phyloP scores from a whole-genome alignment of 805 yeast species.

The Zygotorulaspora sp. region DNA sequence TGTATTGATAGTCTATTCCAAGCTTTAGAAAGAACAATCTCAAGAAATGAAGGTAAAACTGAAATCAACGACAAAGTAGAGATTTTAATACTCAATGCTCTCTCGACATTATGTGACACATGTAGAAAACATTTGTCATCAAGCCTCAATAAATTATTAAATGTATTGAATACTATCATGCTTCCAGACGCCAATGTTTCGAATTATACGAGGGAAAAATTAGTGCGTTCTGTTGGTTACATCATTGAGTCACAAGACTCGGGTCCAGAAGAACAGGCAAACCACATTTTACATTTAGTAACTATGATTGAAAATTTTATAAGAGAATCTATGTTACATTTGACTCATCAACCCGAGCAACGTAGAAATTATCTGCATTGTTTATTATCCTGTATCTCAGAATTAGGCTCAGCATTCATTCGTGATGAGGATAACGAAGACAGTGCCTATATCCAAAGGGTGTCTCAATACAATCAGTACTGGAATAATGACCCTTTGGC shows the following conservation, averaged over 20 bases:
- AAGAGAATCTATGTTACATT: constrained; percentile 9
- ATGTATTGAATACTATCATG: constrained; percentile 34
- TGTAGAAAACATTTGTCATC: constrained; percentile 28
- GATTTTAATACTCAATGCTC: constrained; percentile 26
- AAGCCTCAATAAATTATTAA: constrained; percentile 24
- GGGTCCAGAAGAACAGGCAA: constrained; percentile 44
- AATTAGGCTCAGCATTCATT: constrained; percentile 65
- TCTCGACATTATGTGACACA: constrained; percentile 29
- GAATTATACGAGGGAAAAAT: constrained; percentile 41
- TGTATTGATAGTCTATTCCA: constrained; percentile 29
- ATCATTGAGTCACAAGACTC: constrained; percentile 49
- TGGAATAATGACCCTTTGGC: constrained; percentile 49
- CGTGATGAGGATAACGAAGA: constrained; percentile 46
- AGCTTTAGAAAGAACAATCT: constrained; percentile 26
- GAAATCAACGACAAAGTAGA: constrained; percentile 30
- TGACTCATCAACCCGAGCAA: constrained; percentile 17
- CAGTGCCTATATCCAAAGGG: constrained; percentile 17
- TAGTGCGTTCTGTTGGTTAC: constrained; percentile 58
- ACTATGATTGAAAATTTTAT: constrained; percentile 30
- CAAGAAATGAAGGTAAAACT: constrained; percentile 4
- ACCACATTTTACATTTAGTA: constrained; percentile 34
- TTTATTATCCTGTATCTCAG: constrained; percentile 58
- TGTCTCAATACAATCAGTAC: constrained; percentile 35
- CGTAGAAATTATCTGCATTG: constrained; percentile 49
- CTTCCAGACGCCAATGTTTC: constrained; percentile 28